phyloP scores from a whole-genome alignment of 345 rosid species.

The Barbarea vulgaris region DNA sequence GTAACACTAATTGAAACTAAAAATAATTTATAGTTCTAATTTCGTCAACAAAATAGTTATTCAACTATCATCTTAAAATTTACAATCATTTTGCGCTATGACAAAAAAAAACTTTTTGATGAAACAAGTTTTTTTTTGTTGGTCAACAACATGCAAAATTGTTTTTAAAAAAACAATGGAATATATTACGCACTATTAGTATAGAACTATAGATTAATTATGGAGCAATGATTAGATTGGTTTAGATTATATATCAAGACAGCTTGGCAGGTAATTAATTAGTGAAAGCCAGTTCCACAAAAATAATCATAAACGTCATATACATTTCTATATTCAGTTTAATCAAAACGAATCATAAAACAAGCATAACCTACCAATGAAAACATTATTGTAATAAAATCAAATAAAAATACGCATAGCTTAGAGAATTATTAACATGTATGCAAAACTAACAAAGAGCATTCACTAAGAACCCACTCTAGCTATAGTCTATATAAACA shows the following conservation, averaged over 20 bases:
- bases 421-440: constrained; percentile 15
- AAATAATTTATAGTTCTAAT: neutral
- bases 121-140: neutral
- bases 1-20: neutral
- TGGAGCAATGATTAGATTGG: constrained; percentile 31
- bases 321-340: constrained; percentile 27
- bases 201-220: constrained; percentile 4
- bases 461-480: constrained; percentile 25
- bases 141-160: neutral
- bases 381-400: constrained; percentile 20
- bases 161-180: neutral
- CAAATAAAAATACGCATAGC: neutral
- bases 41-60: neutral
- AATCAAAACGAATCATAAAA: neutral
- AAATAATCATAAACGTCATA: constrained; percentile 31
- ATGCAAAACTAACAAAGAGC: constrained; percentile 18
- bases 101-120: neutral
- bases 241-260: constrained; percentile 27
- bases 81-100: neutral
- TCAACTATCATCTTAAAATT: neutral
- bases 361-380: constrained; percentile 4
- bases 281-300: constrained; percentile 21
- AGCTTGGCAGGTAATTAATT: constrained; percentile 21
- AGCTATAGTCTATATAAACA: constrained; percentile 42
- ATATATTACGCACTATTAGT: neutral